Percentiles rank a stretch among this genome's conserved stretches.
Conservation (phyloP, 177 flowering plant genomes). For the Vitis hybrid region DNA sequence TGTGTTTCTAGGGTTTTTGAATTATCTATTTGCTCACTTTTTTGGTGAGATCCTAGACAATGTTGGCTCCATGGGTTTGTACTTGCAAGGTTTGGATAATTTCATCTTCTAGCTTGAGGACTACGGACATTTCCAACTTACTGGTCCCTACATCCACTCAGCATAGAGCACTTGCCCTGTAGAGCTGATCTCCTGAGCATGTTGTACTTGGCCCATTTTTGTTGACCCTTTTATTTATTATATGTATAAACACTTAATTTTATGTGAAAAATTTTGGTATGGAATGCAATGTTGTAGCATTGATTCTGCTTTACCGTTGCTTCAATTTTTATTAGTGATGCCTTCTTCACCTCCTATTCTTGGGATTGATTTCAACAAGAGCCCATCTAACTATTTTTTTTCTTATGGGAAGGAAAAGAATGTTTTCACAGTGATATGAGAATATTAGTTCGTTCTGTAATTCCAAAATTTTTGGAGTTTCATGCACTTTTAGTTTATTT, state of each 20-base stretch:
- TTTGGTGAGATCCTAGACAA: slow-evolving; percentile 16
- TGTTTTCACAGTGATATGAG: too few species aligned
- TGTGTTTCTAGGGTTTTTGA: slow-evolving; percentile 16
- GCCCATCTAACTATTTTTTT: too few species aligned
- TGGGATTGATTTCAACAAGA: too few species aligned
- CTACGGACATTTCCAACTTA: slow-evolving; percentile 3
- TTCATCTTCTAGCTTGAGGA: neutral
- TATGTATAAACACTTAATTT: slow-evolving; percentile 26
- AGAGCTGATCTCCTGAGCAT: slow-evolving; percentile 11
- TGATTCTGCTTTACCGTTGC: too few species aligned
- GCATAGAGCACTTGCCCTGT: slow-evolving; percentile 4
- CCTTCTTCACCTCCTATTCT: too few species aligned
- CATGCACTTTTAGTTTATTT: too few species aligned
- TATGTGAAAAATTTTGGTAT: slow-evolving; percentile 34
- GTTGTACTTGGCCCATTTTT: slow-evolving; percentile 27
- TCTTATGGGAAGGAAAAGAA: too few species aligned
- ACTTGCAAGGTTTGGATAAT: neutral
- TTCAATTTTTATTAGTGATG: too few species aligned
- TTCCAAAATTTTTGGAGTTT: too few species aligned
- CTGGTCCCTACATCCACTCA: slow-evolving; percentile 9
- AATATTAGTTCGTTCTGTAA: too few species aligned
- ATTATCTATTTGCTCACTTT: neutral
- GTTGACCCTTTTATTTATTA: slow-evolving; percentile 9
- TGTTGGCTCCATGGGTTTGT: slow-evolving; percentile 13
- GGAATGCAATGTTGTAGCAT: neutral